Conservation (phyloP, 768 basidiomycete species). For the Floccularia luteovirens region DNA sequence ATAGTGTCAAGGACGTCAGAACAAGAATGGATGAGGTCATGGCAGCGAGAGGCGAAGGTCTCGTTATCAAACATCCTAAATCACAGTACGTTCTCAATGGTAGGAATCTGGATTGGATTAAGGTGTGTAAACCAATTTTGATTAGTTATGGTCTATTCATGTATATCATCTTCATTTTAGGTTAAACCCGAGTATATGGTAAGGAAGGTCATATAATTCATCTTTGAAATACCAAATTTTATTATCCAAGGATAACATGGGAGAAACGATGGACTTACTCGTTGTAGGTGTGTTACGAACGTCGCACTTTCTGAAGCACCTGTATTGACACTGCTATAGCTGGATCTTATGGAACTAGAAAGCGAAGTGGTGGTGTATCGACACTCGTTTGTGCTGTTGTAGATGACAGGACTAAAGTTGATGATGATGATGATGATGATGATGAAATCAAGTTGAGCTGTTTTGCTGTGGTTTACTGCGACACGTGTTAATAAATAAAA, state of each 20-base stretch:
- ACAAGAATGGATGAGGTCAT: conserved; percentile 77
- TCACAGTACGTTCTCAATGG: conserved; percentile 83
- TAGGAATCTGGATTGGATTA: conserved; percentile 89
- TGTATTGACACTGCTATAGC: conserved; percentile 38
- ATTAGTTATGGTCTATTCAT: background rate
- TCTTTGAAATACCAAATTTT: background rate
- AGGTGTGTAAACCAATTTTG: conserved; percentile 33
- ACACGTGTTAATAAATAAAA: conserved; percentile 1
- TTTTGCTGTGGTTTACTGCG: conserved; percentile 1
- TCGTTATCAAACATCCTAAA: conserved; percentile 83
- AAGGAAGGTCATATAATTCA: conserved; percentile 7
- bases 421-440: conserved; percentile 53
- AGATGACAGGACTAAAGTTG: conserved; percentile 51
- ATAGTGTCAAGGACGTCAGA: conserved; percentile 76
- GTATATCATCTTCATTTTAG: conserved; percentile 18
- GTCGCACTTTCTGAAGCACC: background rate
- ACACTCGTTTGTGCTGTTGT: conserved; percentile 85
- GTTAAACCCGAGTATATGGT: conserved; percentile 90
- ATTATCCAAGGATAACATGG: conserved; percentile 68
- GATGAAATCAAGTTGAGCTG: conserved; percentile 52
- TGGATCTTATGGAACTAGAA: conserved; percentile 84
- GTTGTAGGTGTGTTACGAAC: conserved; percentile 61
- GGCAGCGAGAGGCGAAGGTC: conserved; percentile 81
- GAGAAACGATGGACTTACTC: conserved; percentile 87
- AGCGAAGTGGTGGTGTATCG: conserved; percentile 83